These are phyloP conservation scores for Aspergillus egyptiacus DNA, from an alignment of 495 filamentous ascomycete genomes.

Conservation along the genomic window DNA sequence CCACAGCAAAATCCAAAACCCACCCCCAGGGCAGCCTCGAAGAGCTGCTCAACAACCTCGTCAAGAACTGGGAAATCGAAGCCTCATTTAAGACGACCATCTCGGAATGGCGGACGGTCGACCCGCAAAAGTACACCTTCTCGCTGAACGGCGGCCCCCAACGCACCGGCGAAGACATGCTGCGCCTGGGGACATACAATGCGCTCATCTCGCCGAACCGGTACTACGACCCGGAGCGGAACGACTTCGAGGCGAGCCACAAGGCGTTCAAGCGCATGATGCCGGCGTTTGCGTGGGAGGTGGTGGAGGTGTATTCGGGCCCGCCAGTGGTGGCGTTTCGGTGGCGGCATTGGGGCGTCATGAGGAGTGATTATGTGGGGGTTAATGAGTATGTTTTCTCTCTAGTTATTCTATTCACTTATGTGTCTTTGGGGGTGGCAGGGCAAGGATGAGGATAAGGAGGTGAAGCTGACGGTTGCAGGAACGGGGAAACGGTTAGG, in stretches of 20 bases:
- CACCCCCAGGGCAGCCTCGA: slow-evolving; percentile 52
- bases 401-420: background rate
- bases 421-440: background rate
- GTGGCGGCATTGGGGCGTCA: slow-evolving; percentile 61
- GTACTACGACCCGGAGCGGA: slow-evolving; percentile 54
- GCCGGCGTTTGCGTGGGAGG: slow-evolving; percentile 66
- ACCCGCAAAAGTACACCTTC: slow-evolving; percentile 50
- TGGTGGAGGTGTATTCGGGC: slow-evolving; percentile 57
- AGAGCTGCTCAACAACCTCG: slow-evolving; percentile 58
- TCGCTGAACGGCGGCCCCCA: slow-evolving; percentile 54
- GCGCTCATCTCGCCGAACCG: slow-evolving; percentile 55
- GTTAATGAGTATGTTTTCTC: slow-evolving; percentile 47
- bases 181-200: slow-evolving; percentile 62
- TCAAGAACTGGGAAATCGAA: slow-evolving; percentile 70
- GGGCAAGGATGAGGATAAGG: background rate
- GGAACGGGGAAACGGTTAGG: slow-evolving; percentile 53
- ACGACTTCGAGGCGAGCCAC: slow-evolving; percentile 53
- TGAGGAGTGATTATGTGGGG: slow-evolving; percentile 59
- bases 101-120: slow-evolving; percentile 58
- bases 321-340: slow-evolving; percentile 54
- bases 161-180: slow-evolving; percentile 57
- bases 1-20: slow-evolving; percentile 46
- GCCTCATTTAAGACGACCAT: slow-evolving; percentile 58
- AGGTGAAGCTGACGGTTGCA: slow-evolving; percentile 14
- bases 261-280: slow-evolving; percentile 67